Evolutionary conservation across 176 grass and related monocot species (phyloP), one percentile per base, ranked within the genome.

Genomic region (Bolboschoenus planiculmis): DNA sequence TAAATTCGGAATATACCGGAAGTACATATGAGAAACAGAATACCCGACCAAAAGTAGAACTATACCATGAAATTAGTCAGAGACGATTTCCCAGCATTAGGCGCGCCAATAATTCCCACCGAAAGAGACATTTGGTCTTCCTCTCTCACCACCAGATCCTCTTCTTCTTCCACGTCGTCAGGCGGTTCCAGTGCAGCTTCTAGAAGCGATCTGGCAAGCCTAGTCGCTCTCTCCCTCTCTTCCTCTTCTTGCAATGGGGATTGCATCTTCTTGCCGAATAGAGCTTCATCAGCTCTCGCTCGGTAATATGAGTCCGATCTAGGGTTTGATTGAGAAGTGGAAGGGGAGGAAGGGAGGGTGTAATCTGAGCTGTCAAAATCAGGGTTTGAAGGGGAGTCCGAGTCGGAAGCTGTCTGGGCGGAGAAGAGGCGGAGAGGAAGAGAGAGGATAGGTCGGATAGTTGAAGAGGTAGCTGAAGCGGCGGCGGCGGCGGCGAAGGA

Each of bases 91-190:
- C 95, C 95, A 36, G 95, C 95, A 85, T 97, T 97, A 50, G 95
- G 95, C 20, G 92, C 95, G 14, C 95, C 92, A 51, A 97, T 88
- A 27, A 97, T 91, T 54, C 95, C 95, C 1, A 94, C 90, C 10
- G 95, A 94, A 14, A 97, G 95, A 21, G 95, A 92, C 85, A 83
- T 88, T 88, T 97, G 92, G 53, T 97, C 95, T 80, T 97, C 95
- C 79, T 89, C 80, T 89, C 90, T 97, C 74, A 97, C 88, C 60
- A 87, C 91, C 86, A 82, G 75, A 29, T 85, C 30, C 14, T 84
- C 82, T 23, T 59, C 87, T 24, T 93, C 91, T 23, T 63, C 86
- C 5, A 83, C 86, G 27, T 94, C 90, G 43, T 97, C 95, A 29
- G 87, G 88, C 47, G 83, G 92, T 67, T 92, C 85, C 68, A 94